phyloP scores from a whole-genome alignment of 1,284 basidiomycete species.

The Cystobasidium sp. region DNA sequence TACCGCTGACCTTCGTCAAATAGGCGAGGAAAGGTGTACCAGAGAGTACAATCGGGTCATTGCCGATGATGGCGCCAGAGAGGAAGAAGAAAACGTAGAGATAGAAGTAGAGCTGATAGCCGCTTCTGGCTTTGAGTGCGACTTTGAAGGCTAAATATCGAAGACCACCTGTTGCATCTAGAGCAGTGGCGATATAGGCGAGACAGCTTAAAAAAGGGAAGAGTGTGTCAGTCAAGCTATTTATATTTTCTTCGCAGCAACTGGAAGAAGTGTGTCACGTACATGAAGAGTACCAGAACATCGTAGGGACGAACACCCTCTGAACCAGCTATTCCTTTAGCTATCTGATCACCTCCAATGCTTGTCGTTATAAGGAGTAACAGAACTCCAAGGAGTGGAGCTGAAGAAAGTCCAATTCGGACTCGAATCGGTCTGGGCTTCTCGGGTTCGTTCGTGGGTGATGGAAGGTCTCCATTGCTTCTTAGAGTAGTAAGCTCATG shows the following conservation, averaged over 20 bases:
- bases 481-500: constrained; percentile 10
- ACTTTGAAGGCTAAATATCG: constrained; percentile 87
- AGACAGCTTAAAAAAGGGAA: constrained; percentile 48
- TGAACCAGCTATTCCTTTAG: constrained; percentile 69
- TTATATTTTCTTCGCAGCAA: neutral
- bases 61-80: constrained; percentile 81
- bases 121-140: constrained; percentile 66
- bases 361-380: constrained; percentile 76
- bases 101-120: constrained; percentile 70
- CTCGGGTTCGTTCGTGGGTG: neutral
- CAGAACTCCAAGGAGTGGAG: constrained; percentile 77
- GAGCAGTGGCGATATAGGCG: constrained; percentile 91
- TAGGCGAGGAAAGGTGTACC: constrained; percentile 86
- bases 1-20: constrained; percentile 73
- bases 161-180: constrained; percentile 87
- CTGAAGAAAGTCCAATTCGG: constrained; percentile 66
- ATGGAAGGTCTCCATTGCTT: neutral
- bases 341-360: constrained; percentile 68
- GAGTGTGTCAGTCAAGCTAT: too few relatives aligned
- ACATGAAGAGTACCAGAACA: constrained; percentile 89
- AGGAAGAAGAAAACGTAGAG: constrained; percentile 80
- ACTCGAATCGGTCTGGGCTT: constrained; percentile 56
- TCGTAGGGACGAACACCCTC: constrained; percentile 87
- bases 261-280: constrained; percentile 46
- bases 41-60: constrained; percentile 62